Evolutionary conservation across 208 protist genomes (phyloP), one percentile per base, ranked within the genome.

Genomic region (Acanthamoeba polyphaga): DNA sequence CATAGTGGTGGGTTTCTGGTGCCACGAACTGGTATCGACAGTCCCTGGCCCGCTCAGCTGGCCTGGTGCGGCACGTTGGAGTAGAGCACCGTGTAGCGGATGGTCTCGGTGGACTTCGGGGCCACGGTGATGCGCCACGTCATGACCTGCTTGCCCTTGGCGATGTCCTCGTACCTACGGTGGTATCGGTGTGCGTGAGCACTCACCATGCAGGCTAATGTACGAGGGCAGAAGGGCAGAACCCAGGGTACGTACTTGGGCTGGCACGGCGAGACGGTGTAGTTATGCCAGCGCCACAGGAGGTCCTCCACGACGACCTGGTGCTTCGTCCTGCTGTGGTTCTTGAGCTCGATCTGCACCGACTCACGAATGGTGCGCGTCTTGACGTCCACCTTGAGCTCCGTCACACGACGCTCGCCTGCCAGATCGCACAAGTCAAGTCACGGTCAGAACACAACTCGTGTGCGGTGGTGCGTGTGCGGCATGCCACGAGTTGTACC

Each of bases 21-120:
- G n/a, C n/a, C n/a, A n/a, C n/a, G n/a, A n/a, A n/a, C n/a, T n/a
- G n/a, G n/a, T n/a, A n/a, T n/a, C n/a, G n/a, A n/a, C n/a, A n/a
- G n/a, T n/a, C n/a, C n/a, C n/a, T 55, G 51, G 5, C 51, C 12
- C 12, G 8, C 12, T 55, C 8, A 24, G 55, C 55, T 60, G 55
- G 55, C 55, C 32, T 49, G 72, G 13, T 85, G 78, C 4, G 78
- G 78, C 49, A 60, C 46, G 29, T 85, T 34, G 27, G 78, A 85
- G 51, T 85, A 85, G n/a, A 85, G 78, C 17, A 85, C 78, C 15
- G 46, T 85, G 78, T 85, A 85, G 46, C 78, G 78, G 29, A 85
- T 85, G 22, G 27, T 60, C n/a, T 85, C 78, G 15, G 78, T 62
- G 27, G 46, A 13, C 27, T 17, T 53, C 0, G 78, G 24, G 24